Base-by-base conservation (phyloP, 148 eudicot genomes). In the Vaccinium myrtillus region DNA sequence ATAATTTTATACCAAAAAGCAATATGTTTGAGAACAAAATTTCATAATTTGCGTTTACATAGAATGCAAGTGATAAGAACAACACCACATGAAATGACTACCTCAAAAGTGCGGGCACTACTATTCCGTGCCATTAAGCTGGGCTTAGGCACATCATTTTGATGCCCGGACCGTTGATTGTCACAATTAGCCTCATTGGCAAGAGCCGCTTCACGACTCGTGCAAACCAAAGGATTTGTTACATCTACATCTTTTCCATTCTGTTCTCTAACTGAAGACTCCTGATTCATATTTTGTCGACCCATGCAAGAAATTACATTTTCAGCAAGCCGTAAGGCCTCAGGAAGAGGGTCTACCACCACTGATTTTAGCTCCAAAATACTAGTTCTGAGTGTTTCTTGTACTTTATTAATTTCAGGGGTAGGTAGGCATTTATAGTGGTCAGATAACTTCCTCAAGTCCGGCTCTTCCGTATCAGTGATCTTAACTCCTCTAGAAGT, bases 321-420 rank as follows among this genome's bases (percentile, higher is more conserved):
- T 70, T 91, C 84, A 21, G 93, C 89, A 61, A 88, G 74, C 13
- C 32, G 82, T 75, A 88, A 48, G 74, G 91, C 89, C 51, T 87
- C 91, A 78, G 91, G 94, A 84, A 89, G 89, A 83, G 93, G 92
- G 86, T 93, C 95, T 80, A 48, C 86, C 69, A 91, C 95, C 82
- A 81, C 88, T 79, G 90, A 90, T 49, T 59, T 87, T 78, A 92
- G 93, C 82, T 91, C 89, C 82, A 12, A 49, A 56, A 82, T 36
- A 89, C 95, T 95, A 18, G 84, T 63, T 77, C 82, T 80, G 67
- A 91, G 93, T 16, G 76, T 91, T 84, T 90, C 89, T 74, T 83
- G 89, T 56, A 87, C 67, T 82, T 84, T 86, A 19, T 81, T 80
- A 51, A 88, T 65, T 85, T 88, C 87, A 79, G 88, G 83, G 77